These are phyloP conservation scores for Saturnispora ahearnii DNA, from an alignment of 805 yeast species.

Conservation along the genomic window DNA sequence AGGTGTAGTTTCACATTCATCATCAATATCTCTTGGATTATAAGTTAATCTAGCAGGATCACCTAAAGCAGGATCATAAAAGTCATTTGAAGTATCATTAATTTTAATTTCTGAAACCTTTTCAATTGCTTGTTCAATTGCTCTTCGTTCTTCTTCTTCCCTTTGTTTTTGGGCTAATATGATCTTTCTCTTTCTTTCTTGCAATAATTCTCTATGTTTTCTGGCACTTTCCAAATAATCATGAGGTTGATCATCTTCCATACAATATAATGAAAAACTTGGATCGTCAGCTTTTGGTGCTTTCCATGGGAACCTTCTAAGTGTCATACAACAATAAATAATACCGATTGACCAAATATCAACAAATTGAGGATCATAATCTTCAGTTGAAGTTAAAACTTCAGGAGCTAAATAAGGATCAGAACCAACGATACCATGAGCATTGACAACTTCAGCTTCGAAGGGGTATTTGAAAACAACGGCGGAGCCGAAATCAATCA, in stretches of 20 bases:
- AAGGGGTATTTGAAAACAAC: constrained; percentile 74
- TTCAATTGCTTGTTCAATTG: constrained; percentile 3
- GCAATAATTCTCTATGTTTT: constrained; percentile 56
- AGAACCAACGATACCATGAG: constrained; percentile 75
- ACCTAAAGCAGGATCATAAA: constrained; percentile 18
- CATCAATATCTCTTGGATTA: constrained; percentile 8
- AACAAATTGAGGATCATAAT: constrained; percentile 68
- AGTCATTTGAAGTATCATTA: background rate
- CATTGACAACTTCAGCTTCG: constrained; percentile 46
- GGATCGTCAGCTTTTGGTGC: constrained; percentile 64
- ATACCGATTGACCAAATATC: constrained; percentile 84
- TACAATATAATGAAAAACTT: constrained; percentile 55
- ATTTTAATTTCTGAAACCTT: constrained; percentile 8
- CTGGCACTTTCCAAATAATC: constrained; percentile 66
- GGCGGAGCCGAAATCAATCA: constrained; percentile 80
- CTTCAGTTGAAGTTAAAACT: constrained; percentile 43
- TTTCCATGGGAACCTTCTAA: constrained; percentile 83
- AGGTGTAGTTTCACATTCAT: background rate
- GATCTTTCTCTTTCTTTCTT: constrained; percentile 48
- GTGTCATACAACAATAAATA: constrained; percentile 79
- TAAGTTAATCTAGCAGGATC: constrained; percentile 21
- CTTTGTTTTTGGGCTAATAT: constrained; percentile 20
- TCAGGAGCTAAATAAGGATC: constrained; percentile 87
- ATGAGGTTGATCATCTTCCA: constrained; percentile 66
- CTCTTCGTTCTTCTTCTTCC: constrained; percentile 12